Conservation (phyloP, 2,329 filamentous ascomycete genomes). For the Helotiales sp. region DNA sequence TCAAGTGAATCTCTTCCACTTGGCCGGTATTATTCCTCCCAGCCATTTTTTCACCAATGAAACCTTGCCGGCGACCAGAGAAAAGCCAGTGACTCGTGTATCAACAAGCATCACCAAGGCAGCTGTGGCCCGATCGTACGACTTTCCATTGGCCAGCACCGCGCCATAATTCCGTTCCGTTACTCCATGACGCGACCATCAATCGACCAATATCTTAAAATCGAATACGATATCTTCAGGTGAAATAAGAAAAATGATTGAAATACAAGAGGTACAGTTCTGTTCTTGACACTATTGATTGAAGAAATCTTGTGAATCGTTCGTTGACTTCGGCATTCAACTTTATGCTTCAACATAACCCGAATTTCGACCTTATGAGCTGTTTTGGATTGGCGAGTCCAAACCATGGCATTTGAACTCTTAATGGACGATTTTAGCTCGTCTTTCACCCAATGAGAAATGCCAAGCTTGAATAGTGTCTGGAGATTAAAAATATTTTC, state of each 20-base stretch:
- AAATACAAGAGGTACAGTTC: not conserved
- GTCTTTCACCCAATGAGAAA: not conserved
- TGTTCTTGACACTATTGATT: not conserved
- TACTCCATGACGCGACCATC: slow-evolving; percentile 28
- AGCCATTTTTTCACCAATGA: slow-evolving; percentile 7
- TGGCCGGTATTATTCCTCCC: slow-evolving; percentile 25
- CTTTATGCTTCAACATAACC: not conserved
- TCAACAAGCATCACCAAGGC: slow-evolving; percentile 12
- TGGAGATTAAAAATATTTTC: not conserved
- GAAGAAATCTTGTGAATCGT: not conserved
- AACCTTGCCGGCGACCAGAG: slow-evolving; percentile 3
- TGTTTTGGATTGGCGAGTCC: not conserved
- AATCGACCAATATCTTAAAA: not conserved
- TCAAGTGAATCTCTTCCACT: slow-evolving; percentile 27
- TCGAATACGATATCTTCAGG: not conserved
- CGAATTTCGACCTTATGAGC: not conserved
- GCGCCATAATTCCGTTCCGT: slow-evolving; percentile 35
- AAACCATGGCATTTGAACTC: not conserved
- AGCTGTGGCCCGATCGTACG: not conserved
- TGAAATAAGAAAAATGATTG: not conserved
- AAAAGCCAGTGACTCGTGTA: slow-evolving; percentile 23
- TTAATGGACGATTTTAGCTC: not conserved
- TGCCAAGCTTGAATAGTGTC: slow-evolving; percentile 12
- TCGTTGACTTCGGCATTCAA: not conserved
- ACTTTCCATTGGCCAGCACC: slow-evolving; percentile 2